phyloP scores from a whole-genome alignment of 495 filamentous ascomycete genomes.

The Bacidia rubella region DNA sequence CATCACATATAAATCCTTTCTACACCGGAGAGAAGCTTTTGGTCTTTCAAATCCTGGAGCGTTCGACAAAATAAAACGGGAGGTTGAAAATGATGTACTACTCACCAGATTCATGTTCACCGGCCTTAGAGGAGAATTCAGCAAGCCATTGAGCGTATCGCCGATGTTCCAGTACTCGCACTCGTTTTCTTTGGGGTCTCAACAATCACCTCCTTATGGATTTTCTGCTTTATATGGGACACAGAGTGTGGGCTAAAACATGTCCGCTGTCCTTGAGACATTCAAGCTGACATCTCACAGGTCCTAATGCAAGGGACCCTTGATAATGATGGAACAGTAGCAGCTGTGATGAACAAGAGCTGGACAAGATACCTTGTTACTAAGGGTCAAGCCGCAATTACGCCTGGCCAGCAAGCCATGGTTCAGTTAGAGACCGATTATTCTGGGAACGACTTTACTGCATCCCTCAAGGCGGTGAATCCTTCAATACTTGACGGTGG shows the following conservation, averaged over 20 bases:
- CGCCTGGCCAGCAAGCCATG: conserved; percentile 58
- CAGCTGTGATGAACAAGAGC: conserved; percentile 78
- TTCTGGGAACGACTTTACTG: conserved; percentile 80
- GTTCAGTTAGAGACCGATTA: conserved; percentile 89
- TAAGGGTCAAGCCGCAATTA: conserved; percentile 73
- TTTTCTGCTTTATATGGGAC: conserved; percentile 90
- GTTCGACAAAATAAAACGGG: conserved; percentile 78
- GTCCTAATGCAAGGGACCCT: conserved; percentile 90
- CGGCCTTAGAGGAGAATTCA: conserved; percentile 87
- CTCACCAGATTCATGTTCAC: conserved; percentile 91
- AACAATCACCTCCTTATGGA: conserved; percentile 79
- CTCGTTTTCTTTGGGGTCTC: conserved; percentile 81
- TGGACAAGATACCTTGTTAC: conserved; percentile 63
- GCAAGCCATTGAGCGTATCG: conserved; percentile 81
- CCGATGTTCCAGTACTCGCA: conserved; percentile 96
- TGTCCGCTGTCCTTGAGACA: too few relatives aligned
- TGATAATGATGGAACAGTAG: conserved; percentile 75
- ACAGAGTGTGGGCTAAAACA: conserved; percentile 37
- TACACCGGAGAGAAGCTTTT: conserved; percentile 69
- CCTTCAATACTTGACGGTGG: conserved; percentile 85
- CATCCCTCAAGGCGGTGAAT: conserved; percentile 81
- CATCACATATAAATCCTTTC: conserved; percentile 73
- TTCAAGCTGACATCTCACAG: conserved; percentile 32
- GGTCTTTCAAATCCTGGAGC: conserved; percentile 85
- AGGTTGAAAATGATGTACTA: conserved; percentile 90